phyloP scores from a whole-genome alignment of 768 basidiomycete species.

The Ephemerocybe angulata region DNA sequence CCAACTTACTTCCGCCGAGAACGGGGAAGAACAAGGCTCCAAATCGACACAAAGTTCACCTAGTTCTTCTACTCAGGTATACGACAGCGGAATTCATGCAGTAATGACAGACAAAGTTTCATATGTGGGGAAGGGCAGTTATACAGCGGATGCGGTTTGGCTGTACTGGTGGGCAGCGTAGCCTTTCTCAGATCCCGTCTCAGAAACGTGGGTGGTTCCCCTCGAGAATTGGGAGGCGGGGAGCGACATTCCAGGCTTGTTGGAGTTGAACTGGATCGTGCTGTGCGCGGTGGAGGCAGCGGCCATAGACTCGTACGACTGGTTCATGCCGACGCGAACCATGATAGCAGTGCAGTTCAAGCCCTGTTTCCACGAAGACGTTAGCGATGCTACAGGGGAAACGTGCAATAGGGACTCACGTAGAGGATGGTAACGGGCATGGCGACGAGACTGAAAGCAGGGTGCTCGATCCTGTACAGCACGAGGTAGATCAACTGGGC shows the following conservation, averaged over 20 bases:
- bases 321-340: slow-evolving; percentile 2
- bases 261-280: background rate
- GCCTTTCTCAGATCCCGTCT: too few species aligned
- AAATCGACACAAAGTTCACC: background rate
- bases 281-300: background rate
- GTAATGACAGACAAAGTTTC: background rate
- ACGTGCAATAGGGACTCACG: background rate
- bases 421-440: background rate
- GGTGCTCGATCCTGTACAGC: background rate
- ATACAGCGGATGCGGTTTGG: too few species aligned
- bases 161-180: too few species aligned
- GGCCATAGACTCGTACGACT: background rate
- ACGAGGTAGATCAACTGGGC: background rate
- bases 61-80: background rate
- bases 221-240: too few species aligned
- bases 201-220: background rate
- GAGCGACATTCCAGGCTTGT: background rate
- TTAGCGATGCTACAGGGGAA: background rate
- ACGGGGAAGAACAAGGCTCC: too few species aligned
- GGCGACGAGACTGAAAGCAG: background rate
- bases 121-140: background rate
- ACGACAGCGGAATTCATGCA: background rate
- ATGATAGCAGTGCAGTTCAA: slow-evolving; percentile 3
- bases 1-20: too few species aligned
- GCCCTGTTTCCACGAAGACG: background rate